Base-by-base conservation (phyloP, 2,329 filamentous ascomycete genomes). In the Penicillium janthinellum region DNA sequence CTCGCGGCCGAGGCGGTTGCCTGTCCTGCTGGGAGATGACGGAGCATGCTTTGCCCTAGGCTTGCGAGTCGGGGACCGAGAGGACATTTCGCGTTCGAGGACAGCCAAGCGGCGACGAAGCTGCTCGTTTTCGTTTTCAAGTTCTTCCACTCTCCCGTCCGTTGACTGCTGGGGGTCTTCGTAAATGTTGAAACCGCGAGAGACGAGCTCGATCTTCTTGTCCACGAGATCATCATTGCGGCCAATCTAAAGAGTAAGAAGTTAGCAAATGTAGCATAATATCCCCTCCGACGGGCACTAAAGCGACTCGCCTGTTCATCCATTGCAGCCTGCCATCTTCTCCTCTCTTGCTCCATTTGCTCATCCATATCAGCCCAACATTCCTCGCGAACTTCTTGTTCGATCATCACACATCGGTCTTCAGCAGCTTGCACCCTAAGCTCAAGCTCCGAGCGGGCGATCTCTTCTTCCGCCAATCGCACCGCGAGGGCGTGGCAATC, bases 361-460 rank as follows among this genome's bases (percentile, higher is more conserved):
- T 85, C 81, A 71, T 99, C 95, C 80, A 96, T 96, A 71, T 97
- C 95, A 2, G 80, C 82, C 67, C 88, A 93, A 68, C 93, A 94
- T 67, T 98, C 94, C 70, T 97, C 94, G 22, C 95, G 88, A 34
- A 98, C 86, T 5, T 89, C 88, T 67, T 90, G 88, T 73, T 99
- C 95, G 12, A 96, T 80, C 54, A 91, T 87, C 45, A 91, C 85
- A 77, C 90, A 82, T 67, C 80, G 81, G 54, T 83, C 81, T 70
- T 87, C 84, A 1, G 84, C 87, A 3, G 86, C 87, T 39, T 87
- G 81, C 63, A 94, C 84, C 64, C 88, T 88, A 1, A 88, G 84
- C 71, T 97, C 92, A 3, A 89, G 87, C 38, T 90, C 86, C 51
- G 86, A 79, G 2, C 92, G 85, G 0, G 86, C 84, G 47, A 90